Evolutionary conservation across 192 early-diverging fungal genomes (phyloP), one percentile per base, ranked within the genome.

Genomic region (Entomortierella lignicola): DNA sequence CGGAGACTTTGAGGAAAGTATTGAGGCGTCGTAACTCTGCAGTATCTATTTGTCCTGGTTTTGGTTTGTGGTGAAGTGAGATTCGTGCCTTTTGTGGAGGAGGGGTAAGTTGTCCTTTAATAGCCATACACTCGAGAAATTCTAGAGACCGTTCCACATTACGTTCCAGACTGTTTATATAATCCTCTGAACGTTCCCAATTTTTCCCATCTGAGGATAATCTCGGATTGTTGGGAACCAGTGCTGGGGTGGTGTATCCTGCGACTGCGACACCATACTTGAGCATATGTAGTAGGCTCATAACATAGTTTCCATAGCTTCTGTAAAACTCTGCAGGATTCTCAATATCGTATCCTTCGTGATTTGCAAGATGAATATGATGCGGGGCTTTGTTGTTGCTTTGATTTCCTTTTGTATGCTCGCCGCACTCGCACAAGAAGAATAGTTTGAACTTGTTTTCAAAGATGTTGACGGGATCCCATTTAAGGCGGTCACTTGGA

Each of bases 261-360:
- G 44, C 63, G 27, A 59, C 63, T 41, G 55, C 30, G 13, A 60
- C 51, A 11, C 71, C 71, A 41, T 73, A 73, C 7, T 64, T 64
- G 63, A 72, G 27, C 70, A 72, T 72, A n/a, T 72, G 50, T 39
- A 72, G 30, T 8, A 72, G 51, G 7, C 17, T 72, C 18, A 77
- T 51, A 0, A 68, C 31, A 26, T 68, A 58, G 18, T 51, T 21
- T 13, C 72, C 72, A 52, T 68, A 77, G 15, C 25, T 31, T 27
- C 42, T 58, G 17, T 68, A 63, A 27, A 77, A 77, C 47, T 77
- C 60, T 31, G 25, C 43, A 12, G 64, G 72, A 1, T 34, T 52
- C 37, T 77, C 65, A 20, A 77, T 55, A 12, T 68, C 72, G 37
- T 68, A 77, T 8, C 72, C 72, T 21, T 62, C 60, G 50, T 77